Evolutionary conservation across 352 stramenopile species (phyloP), one percentile per base, ranked within the genome.

Genomic region (Pythium rhizo-oryzae): DNA sequence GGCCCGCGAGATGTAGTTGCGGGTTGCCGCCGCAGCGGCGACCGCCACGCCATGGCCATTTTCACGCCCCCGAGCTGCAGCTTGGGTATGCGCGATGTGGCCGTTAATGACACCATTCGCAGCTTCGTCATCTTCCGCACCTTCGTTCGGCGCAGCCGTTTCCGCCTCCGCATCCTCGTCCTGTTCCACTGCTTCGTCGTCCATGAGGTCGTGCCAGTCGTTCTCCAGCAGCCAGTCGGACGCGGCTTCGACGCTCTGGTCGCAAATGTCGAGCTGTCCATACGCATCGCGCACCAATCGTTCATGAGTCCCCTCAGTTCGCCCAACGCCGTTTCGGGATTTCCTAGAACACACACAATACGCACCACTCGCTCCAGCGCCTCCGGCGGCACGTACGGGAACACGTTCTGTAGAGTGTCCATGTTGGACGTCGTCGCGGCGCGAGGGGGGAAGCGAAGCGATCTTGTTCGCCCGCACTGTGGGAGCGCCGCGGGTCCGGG

Each of bases 181-280:
- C n/a, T 56, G 39, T 21, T 75, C 56, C 4, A 56, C 70, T 19
- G 24, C 65, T n/a, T 75, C 68, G 21, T 76, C 60, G 12, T 74
- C 65, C 23, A 80, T 50, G 16, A 77, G 60, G 3, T 80, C 74
- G 23, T 74, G 56, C 75, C 72, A 82, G 65, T 79, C 65, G 35
- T 82, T 75, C 52, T 77, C 72, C 16, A 78, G 54, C n/a, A 82
- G 47, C 63, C 70, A 82, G 12, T 75, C 64, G 13, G 75, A 79
- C 33, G 75, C 75, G 16, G 69, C 65, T 43, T 79, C 75, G 0
- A 79, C 67, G 53, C 59, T 82, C 19, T 72, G 49, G 35, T 82
- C 68, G 52, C 69, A 82, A 37, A 82, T 74, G 13, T 73, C 63
- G 5, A 79, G 59, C 75, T 82, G 47, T 49, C 18, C 52, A 64